These are phyloP conservation scores for Coprinopsis marcescibilis DNA, from an alignment of 768 basidiomycete species.

Conservation along the genomic window DNA sequence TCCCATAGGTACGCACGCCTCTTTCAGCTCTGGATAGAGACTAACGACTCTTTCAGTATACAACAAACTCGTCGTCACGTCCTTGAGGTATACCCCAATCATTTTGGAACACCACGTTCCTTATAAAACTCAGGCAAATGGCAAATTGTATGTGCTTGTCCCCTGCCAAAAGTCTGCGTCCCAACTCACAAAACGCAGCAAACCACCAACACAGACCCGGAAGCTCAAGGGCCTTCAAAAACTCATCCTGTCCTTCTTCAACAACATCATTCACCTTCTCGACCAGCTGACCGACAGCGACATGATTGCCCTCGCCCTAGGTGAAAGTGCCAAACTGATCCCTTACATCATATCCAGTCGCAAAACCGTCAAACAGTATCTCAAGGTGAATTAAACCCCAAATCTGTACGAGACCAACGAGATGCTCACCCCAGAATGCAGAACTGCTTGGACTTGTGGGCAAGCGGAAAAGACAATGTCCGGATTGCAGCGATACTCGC, in stretches of 20 bases:
- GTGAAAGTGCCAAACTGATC: conserved; percentile 82
- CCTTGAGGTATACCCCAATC: conserved; percentile 87
- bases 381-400: conserved; percentile 53
- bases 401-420: no score
- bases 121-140: conserved; percentile 73
- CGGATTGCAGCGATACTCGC: conserved; percentile 85
- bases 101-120: conserved; percentile 85
- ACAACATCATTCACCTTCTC: conserved; percentile 76
- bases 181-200: conserved; percentile 40
- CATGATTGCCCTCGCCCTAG: conserved; percentile 61
- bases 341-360: conserved; percentile 84
- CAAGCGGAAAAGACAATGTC: conserved; percentile 68
- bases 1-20: conserved; percentile 51
- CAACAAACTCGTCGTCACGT: conserved; percentile 83
- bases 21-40: conserved; percentile 2
- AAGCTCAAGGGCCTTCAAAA: conserved; percentile 86
- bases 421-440: no score
- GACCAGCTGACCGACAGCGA: conserved; percentile 68
- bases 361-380: conserved; percentile 78
- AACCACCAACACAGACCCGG: conserved; percentile 72
- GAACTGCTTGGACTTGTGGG: conserved; percentile 86
- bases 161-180: conserved; percentile 4
- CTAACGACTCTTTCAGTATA: conserved; percentile 55
- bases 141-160: conserved; percentile 67
- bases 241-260: conserved; percentile 83